Evolutionary conservation across 2,329 filamentous ascomycete species (phyloP), one percentile per base, ranked within the genome.

Genomic region (Nigrograna mackinnonii): DNA sequence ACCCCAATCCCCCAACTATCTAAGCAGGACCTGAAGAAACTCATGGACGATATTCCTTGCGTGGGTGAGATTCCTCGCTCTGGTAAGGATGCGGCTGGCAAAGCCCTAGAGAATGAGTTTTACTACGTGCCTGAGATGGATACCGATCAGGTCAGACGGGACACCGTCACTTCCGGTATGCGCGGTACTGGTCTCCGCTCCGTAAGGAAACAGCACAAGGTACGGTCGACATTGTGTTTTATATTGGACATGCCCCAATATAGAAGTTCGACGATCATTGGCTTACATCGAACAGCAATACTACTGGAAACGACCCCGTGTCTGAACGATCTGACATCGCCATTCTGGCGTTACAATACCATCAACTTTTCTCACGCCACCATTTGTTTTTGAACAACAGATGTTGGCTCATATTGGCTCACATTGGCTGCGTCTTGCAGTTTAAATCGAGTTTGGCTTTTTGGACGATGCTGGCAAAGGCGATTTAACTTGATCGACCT

Each of bases 191-290:
- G 90, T 57, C 74, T 99, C 60, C 80, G 94, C 54, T 86, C 85
- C 62, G 96, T 94, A 64, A 82, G 94, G 61, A 97, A 96, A 74
- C 89, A 94, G 66, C 94, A 99, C 72, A 97, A 97, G 89, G 92
- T 97, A 80, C 76, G 68, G 48, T 21, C 38, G 16, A 37, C 7
- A 18, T 18, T 17, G 12, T 36, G 12, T 16, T 22, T 12, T 22
- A 6, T 11, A 39, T 41, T 7, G 24, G n/a, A 26, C 18, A n/a
- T 34, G 12, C 20, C 9, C 24, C 31, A 21, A 13, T 22, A n/a
- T n/a, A n/a, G n/a, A n/a, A n/a, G n/a, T n/a, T n/a, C n/a, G n/a
- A n/a, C n/a, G n/a, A n/a, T n/a, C n/a, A n/a, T n/a, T n/a, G n/a
- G n/a, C n/a, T n/a, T n/a, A n/a, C 22, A 2, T 17, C 16, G 4